A percentile compares a stretch with the other conserved stretches of the same genome.
Evolutionary conservation across 2,329 filamentous ascomycete genomes (phyloP).

Genomic region (Paraphoma sp.): DNA sequence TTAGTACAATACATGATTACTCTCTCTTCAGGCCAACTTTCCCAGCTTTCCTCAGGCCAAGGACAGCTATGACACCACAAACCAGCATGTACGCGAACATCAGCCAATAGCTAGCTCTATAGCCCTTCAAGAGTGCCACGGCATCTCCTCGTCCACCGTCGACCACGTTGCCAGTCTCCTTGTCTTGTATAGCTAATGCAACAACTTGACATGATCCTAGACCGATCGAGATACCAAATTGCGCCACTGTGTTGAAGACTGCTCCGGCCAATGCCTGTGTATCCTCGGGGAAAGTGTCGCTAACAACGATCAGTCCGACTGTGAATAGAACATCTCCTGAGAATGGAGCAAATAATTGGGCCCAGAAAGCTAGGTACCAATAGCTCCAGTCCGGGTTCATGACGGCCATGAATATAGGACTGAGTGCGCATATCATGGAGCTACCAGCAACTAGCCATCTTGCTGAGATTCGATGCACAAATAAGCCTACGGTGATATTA

Average conservation of each 20-base stretch:
- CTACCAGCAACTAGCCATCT: slow-evolving; percentile 51
- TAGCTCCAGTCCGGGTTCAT: slow-evolving; percentile 58
- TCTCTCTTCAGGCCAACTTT: slow-evolving; percentile 38
- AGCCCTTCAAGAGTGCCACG: slow-evolving; percentile 20
- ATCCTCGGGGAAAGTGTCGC: slow-evolving; percentile 61
- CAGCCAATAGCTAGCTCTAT: slow-evolving; percentile 33
- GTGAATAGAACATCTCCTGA: slow-evolving; percentile 61
- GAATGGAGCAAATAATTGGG: slow-evolving; percentile 51
- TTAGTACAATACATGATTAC: slow-evolving; percentile 2
- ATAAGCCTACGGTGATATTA: slow-evolving; percentile 54
- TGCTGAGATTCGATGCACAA: slow-evolving; percentile 54
- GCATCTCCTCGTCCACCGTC: slow-evolving; percentile 12
- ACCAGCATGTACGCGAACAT: slow-evolving; percentile 35
- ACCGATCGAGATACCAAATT: slow-evolving; percentile 58
- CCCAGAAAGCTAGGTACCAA: slow-evolving; percentile 57
- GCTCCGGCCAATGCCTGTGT: slow-evolving; percentile 67
- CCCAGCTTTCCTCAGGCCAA: slow-evolving; percentile 30
- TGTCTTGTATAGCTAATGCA: slow-evolving; percentile 23
- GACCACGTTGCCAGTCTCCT: not conserved
- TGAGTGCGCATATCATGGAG: slow-evolving; percentile 52
- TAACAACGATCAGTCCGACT: slow-evolving; percentile 62
- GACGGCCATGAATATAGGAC: slow-evolving; percentile 64
- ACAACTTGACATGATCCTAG: slow-evolving; percentile 36
- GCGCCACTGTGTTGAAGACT: slow-evolving; percentile 65
- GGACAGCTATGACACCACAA: slow-evolving; percentile 28